These are phyloP conservation scores for Schizophyllum commune DNA, from an alignment of 1,284 basidiomycete genomes.

Conservation along the genomic window DNA sequence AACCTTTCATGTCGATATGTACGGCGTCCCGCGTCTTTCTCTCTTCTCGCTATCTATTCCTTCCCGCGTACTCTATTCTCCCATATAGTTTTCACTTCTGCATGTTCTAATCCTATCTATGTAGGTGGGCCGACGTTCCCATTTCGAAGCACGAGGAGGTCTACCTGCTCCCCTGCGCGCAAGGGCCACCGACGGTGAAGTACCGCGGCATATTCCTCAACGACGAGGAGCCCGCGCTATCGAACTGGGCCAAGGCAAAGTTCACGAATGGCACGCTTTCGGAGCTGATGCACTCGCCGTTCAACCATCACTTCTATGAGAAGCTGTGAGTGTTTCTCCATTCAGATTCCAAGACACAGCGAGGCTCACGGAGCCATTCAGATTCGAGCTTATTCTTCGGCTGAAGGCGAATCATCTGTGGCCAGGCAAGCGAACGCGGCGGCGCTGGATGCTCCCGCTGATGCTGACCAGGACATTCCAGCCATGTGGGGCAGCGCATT, in stretches of 20 bases:
- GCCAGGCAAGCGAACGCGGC: constrained; percentile 36
- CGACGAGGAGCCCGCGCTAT: constrained; percentile 57
- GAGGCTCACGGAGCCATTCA: constrained; percentile 18
- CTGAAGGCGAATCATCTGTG: constrained; percentile 67
- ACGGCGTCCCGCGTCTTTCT: neutral
- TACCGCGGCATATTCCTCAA: constrained; percentile 66
- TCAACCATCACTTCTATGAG: constrained; percentile 60
- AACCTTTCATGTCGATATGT: neutral
- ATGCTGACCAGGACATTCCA: constrained; percentile 10
- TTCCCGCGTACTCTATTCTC: neutral
- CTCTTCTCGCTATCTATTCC: neutral
- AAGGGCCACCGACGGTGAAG: constrained; percentile 63
- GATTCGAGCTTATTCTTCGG: constrained; percentile 61
- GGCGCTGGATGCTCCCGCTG: neutral
- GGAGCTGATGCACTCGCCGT: constrained; percentile 40
- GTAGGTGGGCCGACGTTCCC: constrained; percentile 66
- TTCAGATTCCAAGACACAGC: neutral
- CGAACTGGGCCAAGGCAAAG: constrained; percentile 56
- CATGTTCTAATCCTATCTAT: constrained; percentile 4
- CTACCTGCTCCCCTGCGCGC: constrained; percentile 47
- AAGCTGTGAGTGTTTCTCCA: constrained; percentile 33
- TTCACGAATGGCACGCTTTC: constrained; percentile 60
- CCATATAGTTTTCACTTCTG: constrained; percentile 6
- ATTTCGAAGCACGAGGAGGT: constrained; percentile 40
- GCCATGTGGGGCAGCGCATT: constrained; percentile 55